These are phyloP conservation scores for Lactarius hengduanensis DNA, from an alignment of 768 basidiomycete genomes.

Conservation along the genomic window DNA sequence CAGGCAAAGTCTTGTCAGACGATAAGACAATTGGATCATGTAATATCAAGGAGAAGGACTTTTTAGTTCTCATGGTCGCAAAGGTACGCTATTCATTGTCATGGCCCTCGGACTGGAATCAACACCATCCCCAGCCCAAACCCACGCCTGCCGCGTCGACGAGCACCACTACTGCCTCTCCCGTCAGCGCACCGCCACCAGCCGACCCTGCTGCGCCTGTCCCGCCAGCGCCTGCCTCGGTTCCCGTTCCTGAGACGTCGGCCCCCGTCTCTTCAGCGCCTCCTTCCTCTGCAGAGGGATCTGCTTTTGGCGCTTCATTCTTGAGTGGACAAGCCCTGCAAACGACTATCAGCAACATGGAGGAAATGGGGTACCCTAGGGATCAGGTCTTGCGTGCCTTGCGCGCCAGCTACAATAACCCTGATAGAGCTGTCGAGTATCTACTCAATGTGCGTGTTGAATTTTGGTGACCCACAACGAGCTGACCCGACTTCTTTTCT, in stretches of 20 bases:
- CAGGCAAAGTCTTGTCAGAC: slow-evolving; percentile 91
- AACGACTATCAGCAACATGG: slow-evolving; percentile 74
- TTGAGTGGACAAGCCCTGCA: slow-evolving; percentile 77
- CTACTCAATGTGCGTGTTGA: slow-evolving; percentile 72
- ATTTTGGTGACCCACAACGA: background rate
- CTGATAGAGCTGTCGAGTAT: slow-evolving; percentile 98
- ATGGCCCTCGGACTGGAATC: background rate
- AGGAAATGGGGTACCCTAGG: slow-evolving; percentile 91
- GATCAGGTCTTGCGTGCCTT: slow-evolving; percentile 84
- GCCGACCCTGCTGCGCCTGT: slow-evolving; percentile 34
- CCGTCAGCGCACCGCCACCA: slow-evolving; percentile 32
- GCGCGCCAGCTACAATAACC: slow-evolving; percentile 95
- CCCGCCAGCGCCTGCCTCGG: slow-evolving; percentile 37
- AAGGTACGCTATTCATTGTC: slow-evolving; percentile 57
- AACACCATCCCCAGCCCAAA: slow-evolving; percentile 49
- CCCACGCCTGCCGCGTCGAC: slow-evolving; percentile 41
- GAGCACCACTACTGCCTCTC: slow-evolving; percentile 35
- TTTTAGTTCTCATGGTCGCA: slow-evolving; percentile 97
- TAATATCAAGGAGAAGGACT: slow-evolving; percentile 97
- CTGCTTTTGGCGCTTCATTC: slow-evolving; percentile 58
- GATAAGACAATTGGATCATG: slow-evolving; percentile 84
- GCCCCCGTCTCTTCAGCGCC: slow-evolving; percentile 36
- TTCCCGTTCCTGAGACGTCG: slow-evolving; percentile 37
- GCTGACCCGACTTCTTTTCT: slow-evolving; percentile 22
- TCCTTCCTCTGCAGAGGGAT: slow-evolving; percentile 32